These are phyloP conservation scores for apple (Malus domestica) DNA, from an alignment of 306 rosid genomes.

Conservation along the genomic window ASM211411v1 NC_041789.1:27402001-27402500, in stretches of 20 bases:
- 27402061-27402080: not conserved
- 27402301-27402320: not conserved
- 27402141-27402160: slow-evolving; percentile 89
- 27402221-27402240: slow-evolving; percentile 94
- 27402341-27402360: not conserved
- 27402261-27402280: not conserved
- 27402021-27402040: not conserved
- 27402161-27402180: slow-evolving; percentile 76
- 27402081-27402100: slow-evolving; percentile 10
- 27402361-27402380: not conserved
- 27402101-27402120: slow-evolving; percentile 42
- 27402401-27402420: not conserved
- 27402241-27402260: slow-evolving; percentile 66
- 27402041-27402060: not conserved
- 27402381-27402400: not conserved
- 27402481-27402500: slow-evolving; percentile 44
- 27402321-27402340: not conserved
- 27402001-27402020: not conserved
- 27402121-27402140: slow-evolving; percentile 67
- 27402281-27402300: not conserved
- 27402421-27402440: not conserved
- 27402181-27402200: slow-evolving; percentile 75
- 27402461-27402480: slow-evolving; percentile 8
- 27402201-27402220: slow-evolving; percentile 86
- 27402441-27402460: not conserved